phyloP scores from a whole-genome alignment of 495 filamentous ascomycete genomes.

The Cercophora scortea region DNA sequence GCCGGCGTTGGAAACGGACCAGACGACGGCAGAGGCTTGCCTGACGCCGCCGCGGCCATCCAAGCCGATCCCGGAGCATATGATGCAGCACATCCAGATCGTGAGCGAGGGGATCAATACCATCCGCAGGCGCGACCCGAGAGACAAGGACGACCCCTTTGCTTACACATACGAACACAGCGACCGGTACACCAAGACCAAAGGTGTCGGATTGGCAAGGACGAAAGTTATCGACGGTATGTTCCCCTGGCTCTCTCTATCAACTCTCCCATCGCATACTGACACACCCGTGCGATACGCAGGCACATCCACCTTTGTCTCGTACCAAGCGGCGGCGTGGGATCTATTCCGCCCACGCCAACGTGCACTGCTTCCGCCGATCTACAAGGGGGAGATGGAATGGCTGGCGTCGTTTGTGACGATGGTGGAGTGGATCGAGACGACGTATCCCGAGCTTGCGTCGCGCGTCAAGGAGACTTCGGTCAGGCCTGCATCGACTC shows the following conservation, averaged over 20 bases:
- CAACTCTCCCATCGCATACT: too few relatives aligned
- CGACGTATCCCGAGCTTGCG: conserved; percentile 3
- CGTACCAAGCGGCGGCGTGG: neutral
- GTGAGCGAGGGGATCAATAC: neutral
- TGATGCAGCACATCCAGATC: neutral
- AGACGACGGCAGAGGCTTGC: neutral
- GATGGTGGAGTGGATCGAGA: conserved; percentile 9
- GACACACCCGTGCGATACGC: neutral
- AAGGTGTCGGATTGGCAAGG: too few relatives aligned
- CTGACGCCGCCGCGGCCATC: too few relatives aligned
- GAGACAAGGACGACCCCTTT: neutral
- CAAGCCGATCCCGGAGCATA: neutral
- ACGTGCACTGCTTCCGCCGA: neutral
- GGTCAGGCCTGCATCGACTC: too few relatives aligned
- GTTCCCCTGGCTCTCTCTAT: too few relatives aligned
- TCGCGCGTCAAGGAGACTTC: neutral
- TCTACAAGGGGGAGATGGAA: conserved; percentile 3
- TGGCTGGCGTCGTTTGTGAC: conserved; percentile 8
- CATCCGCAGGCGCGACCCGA: neutral
- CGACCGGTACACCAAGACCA: neutral
- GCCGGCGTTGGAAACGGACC: neutral
- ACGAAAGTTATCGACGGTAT: too few relatives aligned
- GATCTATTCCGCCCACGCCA: neutral
- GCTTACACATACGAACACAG: neutral
- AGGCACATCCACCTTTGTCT: neutral